Percentiles rank a stretch among this genome's conserved stretches.
phyloP scores from a whole-genome alignment of 768 basidiomycete genomes.

The Peribolospora baueri region DNA sequence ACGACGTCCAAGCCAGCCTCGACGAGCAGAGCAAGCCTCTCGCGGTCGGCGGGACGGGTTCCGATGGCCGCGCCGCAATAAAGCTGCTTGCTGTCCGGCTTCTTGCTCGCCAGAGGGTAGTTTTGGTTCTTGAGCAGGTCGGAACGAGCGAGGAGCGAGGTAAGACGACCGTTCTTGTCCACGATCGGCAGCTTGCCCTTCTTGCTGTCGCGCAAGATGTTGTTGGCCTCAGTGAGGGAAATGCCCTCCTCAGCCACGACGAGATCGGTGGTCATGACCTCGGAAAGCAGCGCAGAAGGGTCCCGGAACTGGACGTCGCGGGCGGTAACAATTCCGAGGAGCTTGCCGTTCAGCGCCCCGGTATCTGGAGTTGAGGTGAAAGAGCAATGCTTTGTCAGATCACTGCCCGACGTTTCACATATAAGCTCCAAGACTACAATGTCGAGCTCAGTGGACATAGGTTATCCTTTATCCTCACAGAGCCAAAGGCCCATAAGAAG shows the following conservation, averaged over 20 bases:
- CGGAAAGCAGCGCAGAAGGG: slow-evolving; percentile 35
- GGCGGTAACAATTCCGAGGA: slow-evolving; percentile 85
- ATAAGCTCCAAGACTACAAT: slow-evolving; percentile 11
- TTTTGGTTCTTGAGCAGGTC: slow-evolving; percentile 94
- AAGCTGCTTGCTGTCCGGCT: slow-evolving; percentile 73
- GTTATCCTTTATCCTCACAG: slow-evolving; percentile 31
- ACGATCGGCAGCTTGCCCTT: slow-evolving; percentile 90
- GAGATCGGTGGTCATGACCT: slow-evolving; percentile 72
- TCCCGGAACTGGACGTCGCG: slow-evolving; percentile 87
- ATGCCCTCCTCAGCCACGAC: slow-evolving; percentile 72
- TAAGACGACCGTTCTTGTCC: slow-evolving; percentile 38
- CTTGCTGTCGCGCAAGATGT: slow-evolving; percentile 80
- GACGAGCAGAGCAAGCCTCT: slow-evolving; percentile 59
- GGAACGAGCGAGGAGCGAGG: slow-evolving; percentile 75
- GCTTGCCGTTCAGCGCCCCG: slow-evolving; percentile 64
- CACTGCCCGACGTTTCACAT: not conserved
- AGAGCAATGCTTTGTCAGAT: not conserved
- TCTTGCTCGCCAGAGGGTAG: slow-evolving; percentile 81
- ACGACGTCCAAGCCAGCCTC: slow-evolving; percentile 91
- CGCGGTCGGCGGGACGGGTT: slow-evolving; percentile 66
- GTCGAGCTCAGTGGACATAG: slow-evolving; percentile 32
- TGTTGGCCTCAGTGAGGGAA: slow-evolving; percentile 73
- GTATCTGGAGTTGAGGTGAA: slow-evolving; percentile 31
- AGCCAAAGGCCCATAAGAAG: slow-evolving; percentile 49
- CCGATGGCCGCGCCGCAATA: slow-evolving; percentile 90